Evolutionary conservation across 2,329 filamentous ascomycete species (phyloP).

Genomic region (Hypoxylon sp.): DNA sequence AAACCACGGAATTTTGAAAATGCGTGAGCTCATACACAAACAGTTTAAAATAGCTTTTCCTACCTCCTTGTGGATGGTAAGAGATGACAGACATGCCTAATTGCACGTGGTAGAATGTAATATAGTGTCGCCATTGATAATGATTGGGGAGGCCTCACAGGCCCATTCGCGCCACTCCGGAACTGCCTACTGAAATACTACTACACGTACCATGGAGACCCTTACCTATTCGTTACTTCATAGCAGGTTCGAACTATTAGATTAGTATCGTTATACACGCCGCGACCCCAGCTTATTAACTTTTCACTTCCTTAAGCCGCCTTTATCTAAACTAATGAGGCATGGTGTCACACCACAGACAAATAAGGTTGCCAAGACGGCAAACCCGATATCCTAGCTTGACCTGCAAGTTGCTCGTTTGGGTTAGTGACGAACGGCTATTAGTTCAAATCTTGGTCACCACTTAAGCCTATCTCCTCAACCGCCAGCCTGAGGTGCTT

Average conservation of each 20-base stretch:
- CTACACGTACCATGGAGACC: background rate
- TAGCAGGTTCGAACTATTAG: background rate
- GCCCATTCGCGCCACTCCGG: background rate
- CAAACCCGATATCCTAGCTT: constrained; percentile 35
- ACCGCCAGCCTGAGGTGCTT: background rate
- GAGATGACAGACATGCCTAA: constrained; percentile 3
- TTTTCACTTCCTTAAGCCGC: background rate
- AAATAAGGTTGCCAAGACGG: constrained; percentile 46
- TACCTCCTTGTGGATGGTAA: constrained; percentile 1
- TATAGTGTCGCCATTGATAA: constrained; percentile 4
- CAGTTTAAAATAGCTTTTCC: constrained; percentile 22
- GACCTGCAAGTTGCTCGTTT: constrained; percentile 3
- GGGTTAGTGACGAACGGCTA: background rate
- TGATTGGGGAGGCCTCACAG: constrained; percentile 1
- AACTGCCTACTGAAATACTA: background rate
- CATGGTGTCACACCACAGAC: constrained; percentile 12
- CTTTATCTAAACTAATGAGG: constrained; percentile 2
- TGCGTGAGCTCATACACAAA: constrained; percentile 3
- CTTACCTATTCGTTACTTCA: background rate
- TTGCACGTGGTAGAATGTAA: constrained; percentile 17
- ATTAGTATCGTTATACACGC: constrained; percentile 4
- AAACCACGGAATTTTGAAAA: constrained; percentile 20
- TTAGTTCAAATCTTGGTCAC: background rate
- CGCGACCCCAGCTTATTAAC: background rate
- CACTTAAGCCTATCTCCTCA: no score